A percentile compares a stretch with the other conserved stretches of the same genome.
These are phyloP conservation scores for Nicotiana paniculata DNA, from an alignment of 257 asterid species.

Conservation along the genomic window DNA sequence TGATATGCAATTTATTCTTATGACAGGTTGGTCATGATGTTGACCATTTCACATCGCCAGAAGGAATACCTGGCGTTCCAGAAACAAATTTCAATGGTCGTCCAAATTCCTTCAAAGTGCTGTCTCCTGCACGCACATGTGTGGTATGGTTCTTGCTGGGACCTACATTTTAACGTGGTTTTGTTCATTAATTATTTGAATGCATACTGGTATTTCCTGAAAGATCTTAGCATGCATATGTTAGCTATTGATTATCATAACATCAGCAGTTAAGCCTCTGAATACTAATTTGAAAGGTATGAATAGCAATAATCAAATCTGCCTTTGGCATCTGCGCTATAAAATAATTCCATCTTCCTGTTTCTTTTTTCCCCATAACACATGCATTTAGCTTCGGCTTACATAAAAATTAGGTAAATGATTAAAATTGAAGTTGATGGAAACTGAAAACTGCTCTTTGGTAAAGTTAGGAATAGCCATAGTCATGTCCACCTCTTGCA, in stretches of 20 bases:
- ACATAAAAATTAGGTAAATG: not conserved
- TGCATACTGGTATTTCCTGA: not conserved
- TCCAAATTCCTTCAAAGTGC: conserved; percentile 85
- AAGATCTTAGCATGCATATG: not conserved
- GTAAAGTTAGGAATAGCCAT: not conserved
- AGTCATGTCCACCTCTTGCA: not conserved
- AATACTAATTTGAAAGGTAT: not conserved
- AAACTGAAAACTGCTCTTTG: not conserved
- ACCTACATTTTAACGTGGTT: not conserved
- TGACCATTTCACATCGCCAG: conserved; percentile 91
- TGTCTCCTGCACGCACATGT: conserved; percentile 82
- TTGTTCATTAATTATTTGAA: not conserved
- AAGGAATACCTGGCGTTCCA: conserved; percentile 91
- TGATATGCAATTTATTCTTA: not conserved
- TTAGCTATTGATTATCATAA: not conserved
- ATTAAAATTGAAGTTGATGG: not conserved
- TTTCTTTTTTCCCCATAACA: not conserved
- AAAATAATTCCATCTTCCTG: not conserved
- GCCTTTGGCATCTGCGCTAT: not conserved
- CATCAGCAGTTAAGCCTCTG: not conserved
- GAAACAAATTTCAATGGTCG: conserved; percentile 90
- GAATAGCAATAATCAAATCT: not conserved
- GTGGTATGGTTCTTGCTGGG: conserved; percentile 45
- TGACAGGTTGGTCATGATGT: conserved; percentile 70
- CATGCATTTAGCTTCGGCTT: not conserved